Base-by-base conservation (phyloP, 1,284 basidiomycete genomes). In the Cystobasidiaceae sp. region DNA sequence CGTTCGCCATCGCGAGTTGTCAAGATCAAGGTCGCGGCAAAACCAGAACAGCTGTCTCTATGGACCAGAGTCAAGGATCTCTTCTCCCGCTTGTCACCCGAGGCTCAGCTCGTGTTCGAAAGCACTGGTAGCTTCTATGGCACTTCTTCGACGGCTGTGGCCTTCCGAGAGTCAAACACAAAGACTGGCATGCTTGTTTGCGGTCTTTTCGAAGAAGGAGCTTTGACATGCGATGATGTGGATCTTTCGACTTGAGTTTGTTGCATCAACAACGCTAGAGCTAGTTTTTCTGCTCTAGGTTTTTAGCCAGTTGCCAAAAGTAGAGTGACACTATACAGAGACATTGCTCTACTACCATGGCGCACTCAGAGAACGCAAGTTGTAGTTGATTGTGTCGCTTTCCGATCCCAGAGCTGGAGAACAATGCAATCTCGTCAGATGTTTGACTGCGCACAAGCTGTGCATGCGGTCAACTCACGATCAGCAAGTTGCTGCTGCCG, bases 331-430 rank as follows among this genome's bases (percentile, higher is more conserved):
- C 13, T 17, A 17, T 46, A 3, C 15, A 13, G 33, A 4, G n/a
- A n/a, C n/a, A n/a, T n/a, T 52, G 27, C 25, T 17, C 32, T 1
- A 34, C 43, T 55, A 64, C 61, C 61, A 64, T 4, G 61, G 61
- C 3, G 61, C 51, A 25, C 49, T 55, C 19, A 64, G 52, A 25
- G 61, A 64, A 17, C 48, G 9, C 15, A 64, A 37, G 30, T 64
- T 64, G 33, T 64, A 64, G 27, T 64, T 64, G 41, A 64, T 55
- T 17, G 61, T 64, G 48, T 64, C 61, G 51, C 51, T 56, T 21
- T 64, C 61, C 13, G 51, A 55, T n/a, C 61, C 61, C 34, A 64
- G 61, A 30, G 61, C 61, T 64, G 44, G 23, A 4, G 27, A 6
- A n/a, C n/a, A n/a, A n/a, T n/a, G n/a, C n/a, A n/a, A n/a, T 32